These are phyloP conservation scores for Aspergillus brunneoviolaceus DNA, from an alignment of 2,329 filamentous ascomycete genomes.

Conservation along the genomic window DNA sequence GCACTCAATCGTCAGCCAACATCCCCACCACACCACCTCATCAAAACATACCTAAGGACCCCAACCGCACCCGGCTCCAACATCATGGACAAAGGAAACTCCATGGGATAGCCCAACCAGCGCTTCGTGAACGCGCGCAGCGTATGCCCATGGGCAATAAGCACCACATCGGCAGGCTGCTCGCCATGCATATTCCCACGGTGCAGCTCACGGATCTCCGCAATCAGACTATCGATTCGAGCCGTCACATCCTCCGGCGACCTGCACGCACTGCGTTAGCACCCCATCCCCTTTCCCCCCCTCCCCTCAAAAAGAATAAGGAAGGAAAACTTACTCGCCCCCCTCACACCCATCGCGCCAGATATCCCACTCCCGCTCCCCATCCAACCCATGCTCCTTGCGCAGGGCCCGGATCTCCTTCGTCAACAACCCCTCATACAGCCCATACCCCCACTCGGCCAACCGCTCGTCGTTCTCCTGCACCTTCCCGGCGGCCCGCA, in stretches of 20 bases:
- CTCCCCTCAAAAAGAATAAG: background rate
- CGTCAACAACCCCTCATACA: slow-evolving; percentile 59
- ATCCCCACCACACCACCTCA: background rate
- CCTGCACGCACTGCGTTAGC: slow-evolving; percentile 21
- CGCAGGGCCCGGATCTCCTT: slow-evolving; percentile 52
- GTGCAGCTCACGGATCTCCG: slow-evolving; percentile 43
- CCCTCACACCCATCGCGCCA: slow-evolving; percentile 60
- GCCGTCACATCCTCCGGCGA: slow-evolving; percentile 39
- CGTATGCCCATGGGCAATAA: slow-evolving; percentile 47
- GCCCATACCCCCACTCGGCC: slow-evolving; percentile 63
- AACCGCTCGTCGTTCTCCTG: slow-evolving; percentile 51
- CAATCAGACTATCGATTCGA: slow-evolving; percentile 45
- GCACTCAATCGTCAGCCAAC: background rate
- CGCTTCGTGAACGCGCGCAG: slow-evolving; percentile 50
- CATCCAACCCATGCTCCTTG: slow-evolving; percentile 50
- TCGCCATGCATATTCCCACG: slow-evolving; percentile 42
- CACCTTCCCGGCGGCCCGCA: slow-evolving; percentile 35
- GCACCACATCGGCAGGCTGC: slow-evolving; percentile 38
- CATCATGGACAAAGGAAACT: slow-evolving; percentile 45
- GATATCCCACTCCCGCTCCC: slow-evolving; percentile 55
- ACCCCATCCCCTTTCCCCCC: background rate
- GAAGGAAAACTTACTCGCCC: slow-evolving; percentile 47
- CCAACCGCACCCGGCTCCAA: slow-evolving; percentile 46
- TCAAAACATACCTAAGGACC: slow-evolving; percentile 38
- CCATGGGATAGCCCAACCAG: slow-evolving; percentile 46